Evolutionary conservation across 208 protist species (phyloP).

Genomic region (Novymonas esmeraldas): DNA sequence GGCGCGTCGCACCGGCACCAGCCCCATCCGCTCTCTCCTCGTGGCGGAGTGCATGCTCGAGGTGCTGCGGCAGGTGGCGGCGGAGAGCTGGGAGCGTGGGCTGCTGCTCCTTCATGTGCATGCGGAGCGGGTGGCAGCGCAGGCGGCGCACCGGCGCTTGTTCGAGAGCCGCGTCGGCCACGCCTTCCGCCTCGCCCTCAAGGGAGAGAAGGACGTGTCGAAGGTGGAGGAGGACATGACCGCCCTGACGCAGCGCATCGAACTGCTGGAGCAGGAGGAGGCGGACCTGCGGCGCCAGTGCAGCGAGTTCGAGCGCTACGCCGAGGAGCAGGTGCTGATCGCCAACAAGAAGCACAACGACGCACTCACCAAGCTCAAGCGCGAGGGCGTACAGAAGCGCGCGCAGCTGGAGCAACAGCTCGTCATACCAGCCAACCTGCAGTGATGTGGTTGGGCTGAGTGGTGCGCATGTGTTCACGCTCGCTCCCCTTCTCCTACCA

Average conservation of each 20-base stretch:
- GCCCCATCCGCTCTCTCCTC: conserved; percentile 74
- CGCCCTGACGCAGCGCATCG: conserved; percentile 42
- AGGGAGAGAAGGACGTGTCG: conserved; percentile 84
- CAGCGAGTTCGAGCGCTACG: conserved; percentile 60
- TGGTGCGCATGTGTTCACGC: not conserved
- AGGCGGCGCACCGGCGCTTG: conserved; percentile 76
- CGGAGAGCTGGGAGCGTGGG: conserved; percentile 86
- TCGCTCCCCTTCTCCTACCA: not conserved
- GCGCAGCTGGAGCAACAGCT: conserved; percentile 83
- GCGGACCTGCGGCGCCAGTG: conserved; percentile 58
- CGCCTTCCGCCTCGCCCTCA: conserved; percentile 84
- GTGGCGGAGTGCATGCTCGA: conserved; percentile 88
- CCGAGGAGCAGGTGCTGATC: conserved; percentile 84
- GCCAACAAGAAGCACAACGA: conserved; percentile 81
- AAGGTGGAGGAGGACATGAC: conserved; percentile 67
- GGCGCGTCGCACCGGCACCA: conserved; percentile 59
- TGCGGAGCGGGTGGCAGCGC: conserved; percentile 71
- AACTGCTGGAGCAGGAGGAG: conserved; percentile 66
- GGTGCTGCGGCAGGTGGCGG: conserved; percentile 84
- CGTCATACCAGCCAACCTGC: conserved; percentile 43
- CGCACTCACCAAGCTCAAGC: conserved; percentile 69
- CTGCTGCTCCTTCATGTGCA: conserved; percentile 84
- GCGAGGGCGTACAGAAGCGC: conserved; percentile 76
- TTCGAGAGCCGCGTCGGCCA: conserved; percentile 89
- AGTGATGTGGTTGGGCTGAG: conserved; percentile 2